Evolutionary conservation across 2,329 filamentous ascomycete genomes (phyloP), one percentile per base, ranked within the genome.

Genomic region (Botrytis fragariae): DNA sequence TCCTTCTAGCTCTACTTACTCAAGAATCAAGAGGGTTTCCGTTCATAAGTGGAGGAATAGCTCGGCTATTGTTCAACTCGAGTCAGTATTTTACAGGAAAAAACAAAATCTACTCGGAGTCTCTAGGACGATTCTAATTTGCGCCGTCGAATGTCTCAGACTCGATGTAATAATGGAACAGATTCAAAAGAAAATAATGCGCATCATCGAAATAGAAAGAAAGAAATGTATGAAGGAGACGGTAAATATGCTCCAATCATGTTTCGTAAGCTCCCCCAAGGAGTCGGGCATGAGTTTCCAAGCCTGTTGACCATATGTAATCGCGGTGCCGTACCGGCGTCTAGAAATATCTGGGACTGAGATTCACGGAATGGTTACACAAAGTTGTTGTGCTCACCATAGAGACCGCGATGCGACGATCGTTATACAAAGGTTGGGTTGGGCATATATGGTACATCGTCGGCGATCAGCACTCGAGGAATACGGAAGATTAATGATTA

Each of bases 131-230:
- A n/a, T 9, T 39, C 35, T 39, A 29, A 29, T 39, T 61, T 39
- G 59, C 39, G 61, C 61, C 61, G 44, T 44, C 61, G 39, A 42
- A n/a, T 63, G 61, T 63, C 61, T 63, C 61, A 44, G 37, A 62
- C 37, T 54, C 35, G n/a, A 60, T 54, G 25, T 60, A 60, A 35
- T 35, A 35, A 60, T 60, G 32, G 32, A 60, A 60, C 29, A 32
- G 29, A 60, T 35, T 29, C 37, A 44, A 63, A 39, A 25, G 39
- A 44, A 44, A 63, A 20, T 18, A 44, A 63, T 22, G 51, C 51
- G 16, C n/a, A 29, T 57, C 51, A 29, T 57, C 51, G 51, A 57
- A 32, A 57, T 0, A 9, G 51, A 29, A 39, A 25, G 59, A 61
- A 61, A n/a, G 22, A 62, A 39, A n/a, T 62, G 22, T n/a, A 8